Percentiles rank a stretch among this genome's conserved stretches.
phyloP scores from a whole-genome alignment of 2,329 filamentous ascomycete species.

The Laburnicola sp. region DNA sequence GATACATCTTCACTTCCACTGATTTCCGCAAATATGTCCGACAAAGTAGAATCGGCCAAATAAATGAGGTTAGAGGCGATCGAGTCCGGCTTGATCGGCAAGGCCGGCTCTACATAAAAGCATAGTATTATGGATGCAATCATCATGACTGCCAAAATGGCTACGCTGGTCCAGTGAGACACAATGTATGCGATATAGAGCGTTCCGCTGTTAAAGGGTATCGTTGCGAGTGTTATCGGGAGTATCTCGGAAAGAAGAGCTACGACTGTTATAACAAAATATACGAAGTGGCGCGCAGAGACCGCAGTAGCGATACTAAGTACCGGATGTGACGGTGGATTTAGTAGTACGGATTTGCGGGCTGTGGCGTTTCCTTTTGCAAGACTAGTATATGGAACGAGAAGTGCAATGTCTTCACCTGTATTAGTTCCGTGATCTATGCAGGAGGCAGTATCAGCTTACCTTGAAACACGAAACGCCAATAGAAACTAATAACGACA shows the following conservation, averaged over 20 bases:
- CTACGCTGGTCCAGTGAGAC: conserved; percentile 11
- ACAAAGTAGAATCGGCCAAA: conserved; percentile 8
- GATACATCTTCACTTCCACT: too few relatives aligned
- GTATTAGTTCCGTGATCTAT: neutral
- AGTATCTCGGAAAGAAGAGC: conserved; percentile 9
- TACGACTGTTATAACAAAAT: conserved; percentile 2
- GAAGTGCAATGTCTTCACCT: conserved; percentile 6
- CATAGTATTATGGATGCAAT: conserved; percentile 2
- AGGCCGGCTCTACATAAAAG: conserved; percentile 8
- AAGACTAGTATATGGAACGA: conserved; percentile 9
- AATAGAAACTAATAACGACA: conserved; percentile 9
- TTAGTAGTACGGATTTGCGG: conserved; percentile 9
- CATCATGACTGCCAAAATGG: conserved; percentile 8
- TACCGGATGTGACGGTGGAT: neutral
- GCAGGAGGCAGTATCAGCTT: neutral
- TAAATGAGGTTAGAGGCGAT: conserved; percentile 9
- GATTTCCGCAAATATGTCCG: too few relatives aligned
- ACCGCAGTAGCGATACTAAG: neutral
- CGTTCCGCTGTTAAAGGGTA: conserved; percentile 11
- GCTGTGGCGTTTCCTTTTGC: conserved; percentile 1
- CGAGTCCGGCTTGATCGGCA: conserved; percentile 9
- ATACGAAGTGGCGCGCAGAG: neutral
- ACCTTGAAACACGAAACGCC: conserved; percentile 10
- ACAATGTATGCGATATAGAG: conserved; percentile 7
- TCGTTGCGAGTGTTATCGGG: conserved; percentile 9